Evolutionary conservation across 352 stramenopile genomes (phyloP).

Genomic region (Globisporangium uncinulatum): DNA sequence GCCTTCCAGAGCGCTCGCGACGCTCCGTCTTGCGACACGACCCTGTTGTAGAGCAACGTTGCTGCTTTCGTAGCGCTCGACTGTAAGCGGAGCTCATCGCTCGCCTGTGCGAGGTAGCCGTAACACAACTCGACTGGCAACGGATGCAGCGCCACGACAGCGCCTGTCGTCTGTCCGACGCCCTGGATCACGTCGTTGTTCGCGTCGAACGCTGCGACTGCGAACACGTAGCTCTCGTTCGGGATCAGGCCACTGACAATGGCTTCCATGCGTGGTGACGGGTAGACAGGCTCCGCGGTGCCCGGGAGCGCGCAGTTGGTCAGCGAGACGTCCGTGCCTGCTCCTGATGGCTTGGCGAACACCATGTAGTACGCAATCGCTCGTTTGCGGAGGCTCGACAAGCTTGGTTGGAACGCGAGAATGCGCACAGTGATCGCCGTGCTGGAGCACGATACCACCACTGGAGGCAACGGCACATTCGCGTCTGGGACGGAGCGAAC

Average conservation of each 20-base stretch:
- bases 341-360: constrained; percentile 63
- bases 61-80: constrained; percentile 31
- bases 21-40: constrained; percentile 29
- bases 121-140: constrained; percentile 61
- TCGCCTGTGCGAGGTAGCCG: constrained; percentile 59
- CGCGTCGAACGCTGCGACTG: constrained; percentile 67
- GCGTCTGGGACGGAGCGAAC: not conserved
- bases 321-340: constrained; percentile 69
- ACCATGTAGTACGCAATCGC: constrained; percentile 68
- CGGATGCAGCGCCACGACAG: constrained; percentile 63
- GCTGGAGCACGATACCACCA: constrained; percentile 46
- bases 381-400: constrained; percentile 19
- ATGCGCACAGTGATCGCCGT: constrained; percentile 49
- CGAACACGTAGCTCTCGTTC: constrained; percentile 84
- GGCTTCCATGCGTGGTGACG: constrained; percentile 10
- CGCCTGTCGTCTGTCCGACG: constrained; percentile 57
- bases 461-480: constrained; percentile 28
- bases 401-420: constrained; percentile 26
- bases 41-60: constrained; percentile 34
- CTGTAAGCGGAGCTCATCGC: constrained; percentile 25
- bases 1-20: constrained; percentile 35
- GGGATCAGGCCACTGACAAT: constrained; percentile 47
- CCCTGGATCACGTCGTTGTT: constrained; percentile 53
- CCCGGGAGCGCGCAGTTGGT: constrained; percentile 65
- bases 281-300: constrained; percentile 45